Base-by-base conservation (phyloP, 2,329 filamentous ascomycete genomes). In the Cadophora malorum region DNA sequence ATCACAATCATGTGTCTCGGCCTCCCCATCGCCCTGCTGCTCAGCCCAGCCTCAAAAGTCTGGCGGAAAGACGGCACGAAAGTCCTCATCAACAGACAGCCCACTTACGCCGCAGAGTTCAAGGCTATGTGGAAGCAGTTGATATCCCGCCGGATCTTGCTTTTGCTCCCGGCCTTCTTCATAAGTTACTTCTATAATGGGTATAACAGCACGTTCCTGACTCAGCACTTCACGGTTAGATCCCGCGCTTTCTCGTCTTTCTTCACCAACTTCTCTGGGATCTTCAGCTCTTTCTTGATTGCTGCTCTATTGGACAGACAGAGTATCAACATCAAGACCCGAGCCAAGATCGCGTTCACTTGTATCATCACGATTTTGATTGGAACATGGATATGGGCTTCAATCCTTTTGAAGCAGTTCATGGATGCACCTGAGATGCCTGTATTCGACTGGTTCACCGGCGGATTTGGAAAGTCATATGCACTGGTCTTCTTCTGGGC, bases 211-310 rank as follows among this genome's bases (percentile, higher is more conserved):
- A 82, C 80, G 0, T 82, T 80, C 65, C 71, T 82, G 0, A 79
- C 80, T 5, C 78, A 78, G 7, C 82, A 82, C 68, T 82, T 82
- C 71, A 80, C 79, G 0, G 80, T 82, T 8, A 76, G 80, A 9
- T 78, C 80, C 0, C 77, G 80, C 4, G 79, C 81, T 0, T 74
- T 82, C 1, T 79, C 71, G 2, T 75, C 74, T 16, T 78, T 79
- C 52, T 65, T 78, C 49, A 69, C 68, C 6, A 69, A 69, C 53
- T 69, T 69, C 65, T 49, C 65, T 0, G 68, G 68, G 7, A 67
- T 69, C 9, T 69, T 67, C 68, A 59, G 49, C 50, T 69, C 68
- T 4, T 69, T 69, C 62, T 16, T 69, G 21, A 69, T 69, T 16
- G 68, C 68, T n/a, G 50, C 25, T 16, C 56, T 69, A 0, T 47